phyloP scores from a whole-genome alignment of 1,139 yeast genomes.

The Pichia sp. region DNA sequence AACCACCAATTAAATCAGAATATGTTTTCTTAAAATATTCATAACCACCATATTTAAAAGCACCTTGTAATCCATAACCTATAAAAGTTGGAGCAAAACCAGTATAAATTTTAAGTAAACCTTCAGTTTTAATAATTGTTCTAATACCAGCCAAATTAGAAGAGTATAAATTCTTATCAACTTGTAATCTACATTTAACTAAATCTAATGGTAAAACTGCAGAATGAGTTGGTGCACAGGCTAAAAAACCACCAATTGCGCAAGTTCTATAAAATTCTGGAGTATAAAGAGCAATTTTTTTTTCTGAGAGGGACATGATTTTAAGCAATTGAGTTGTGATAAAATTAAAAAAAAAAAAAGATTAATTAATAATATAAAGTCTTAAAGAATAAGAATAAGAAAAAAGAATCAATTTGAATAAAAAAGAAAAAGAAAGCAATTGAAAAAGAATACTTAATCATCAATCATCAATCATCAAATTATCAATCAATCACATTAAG shows the following conservation, averaged over 20 bases:
- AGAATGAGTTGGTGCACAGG: conserved; percentile 96
- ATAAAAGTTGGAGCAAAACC: conserved; percentile 88
- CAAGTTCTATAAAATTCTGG: conserved; percentile 76
- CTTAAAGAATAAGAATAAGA: background rate
- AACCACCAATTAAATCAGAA: conserved; percentile 61
- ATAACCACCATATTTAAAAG: conserved; percentile 93
- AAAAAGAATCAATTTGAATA: background rate
- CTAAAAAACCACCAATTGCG: conserved; percentile 80
- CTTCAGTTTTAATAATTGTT: conserved; percentile 64
- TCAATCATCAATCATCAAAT: too few relatives aligned
- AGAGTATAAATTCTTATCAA: conserved; percentile 61
- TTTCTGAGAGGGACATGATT: background rate
- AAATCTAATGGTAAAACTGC: conserved; percentile 88
- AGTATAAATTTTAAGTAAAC: conserved; percentile 67
- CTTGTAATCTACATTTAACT: conserved; percentile 90
- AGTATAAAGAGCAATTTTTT: conserved; percentile 40
- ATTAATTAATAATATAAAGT: background rate
- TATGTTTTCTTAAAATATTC: conserved; percentile 81
- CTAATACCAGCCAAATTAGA: conserved; percentile 77
- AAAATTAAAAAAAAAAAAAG: background rate
- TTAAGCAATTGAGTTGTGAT: background rate
- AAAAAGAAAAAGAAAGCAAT: too few relatives aligned
- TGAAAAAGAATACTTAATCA: too few relatives aligned
- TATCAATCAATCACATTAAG: too few relatives aligned
- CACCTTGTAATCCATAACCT: conserved; percentile 92